Evolutionary conservation across 2,329 filamentous ascomycete genomes (phyloP), one percentile per base, ranked within the genome.

Genomic region (Fusarium mundagurra): DNA sequence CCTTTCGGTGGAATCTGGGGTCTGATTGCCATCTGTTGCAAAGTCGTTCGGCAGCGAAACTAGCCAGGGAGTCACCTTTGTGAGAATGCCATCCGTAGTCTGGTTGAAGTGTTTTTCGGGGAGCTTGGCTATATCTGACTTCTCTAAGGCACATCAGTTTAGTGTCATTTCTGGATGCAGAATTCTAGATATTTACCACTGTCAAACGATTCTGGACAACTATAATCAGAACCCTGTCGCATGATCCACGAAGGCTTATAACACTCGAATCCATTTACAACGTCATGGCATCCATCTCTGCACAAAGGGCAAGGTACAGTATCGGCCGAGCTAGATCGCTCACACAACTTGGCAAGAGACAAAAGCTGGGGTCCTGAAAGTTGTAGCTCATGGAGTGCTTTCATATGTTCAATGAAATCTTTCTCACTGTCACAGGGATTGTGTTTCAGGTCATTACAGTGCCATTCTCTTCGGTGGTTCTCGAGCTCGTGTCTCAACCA

Each of bases 31-130:
- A 16, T 29, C 34, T 1, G 14, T 17, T n/a, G 24, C 4, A 20
- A 31, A 54, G 27, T 22, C 24, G 24, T 38, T 8, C 4, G 34
- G 51, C 8, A 31, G 14, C 18, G 24, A 55, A 6, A 8, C 2
- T 2, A 39, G 10, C 51, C 51, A 55, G 4, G 14, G 14, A 39
- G 36, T 13, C 20, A 39, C 51, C n/a, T 20, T 36, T 36, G 17
- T 9, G 3, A 20, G 12, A 1, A 16, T 18, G 3, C 2, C 16
- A 17, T 55, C 34, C 1, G 12, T 10, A 1, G 10, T 8, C 4
- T 18, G 6, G 14, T n/a, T 55, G 24, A 55, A 39, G 13, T 7
- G 0, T 17, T 14, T 22, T 31, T n/a, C 20, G 7, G 36, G 36
- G 2, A 55, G 27, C 10, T 55, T 55, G 9, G 36, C 6, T 0